Evolutionary conservation across 2,329 filamentous ascomycete species (phyloP).

Genomic region (Cladosporium halotolerans): DNA sequence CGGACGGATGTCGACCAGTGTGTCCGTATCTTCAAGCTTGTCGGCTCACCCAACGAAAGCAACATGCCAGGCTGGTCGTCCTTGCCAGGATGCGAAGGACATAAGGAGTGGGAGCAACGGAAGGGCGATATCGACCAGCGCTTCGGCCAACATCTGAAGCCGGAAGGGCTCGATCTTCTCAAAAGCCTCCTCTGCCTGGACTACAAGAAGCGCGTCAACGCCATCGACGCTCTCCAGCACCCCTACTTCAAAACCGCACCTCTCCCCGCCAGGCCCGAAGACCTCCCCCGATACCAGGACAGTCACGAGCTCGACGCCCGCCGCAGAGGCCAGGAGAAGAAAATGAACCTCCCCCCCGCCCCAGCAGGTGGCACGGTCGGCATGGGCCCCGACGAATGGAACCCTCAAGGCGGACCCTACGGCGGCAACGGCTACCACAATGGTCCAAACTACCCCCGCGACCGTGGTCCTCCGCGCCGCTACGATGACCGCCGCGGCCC

Average conservation of each 20-base stretch:
- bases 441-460: constrained; percentile 27
- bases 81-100: constrained; percentile 72
- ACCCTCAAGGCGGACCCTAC: constrained; percentile 20
- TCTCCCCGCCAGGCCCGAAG: constrained; percentile 71
- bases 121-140: constrained; percentile 62
- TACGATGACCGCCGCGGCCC: constrained; percentile 25
- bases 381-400: constrained; percentile 59
- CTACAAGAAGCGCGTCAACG: constrained; percentile 83
- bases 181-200: constrained; percentile 80
- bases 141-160: constrained; percentile 53
- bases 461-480: constrained; percentile 25
- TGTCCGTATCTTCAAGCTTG: constrained; percentile 87
- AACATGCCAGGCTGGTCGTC: constrained; percentile 87
- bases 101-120: constrained; percentile 56
- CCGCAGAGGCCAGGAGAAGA: constrained; percentile 80
- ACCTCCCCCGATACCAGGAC: constrained; percentile 87
- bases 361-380: constrained; percentile 89
- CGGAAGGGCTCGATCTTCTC: constrained; percentile 70
- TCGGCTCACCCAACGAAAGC: constrained; percentile 81
- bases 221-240: constrained; percentile 86
- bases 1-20: constrained; percentile 85
- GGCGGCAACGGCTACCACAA: constrained; percentile 23
- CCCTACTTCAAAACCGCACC: constrained; percentile 81
- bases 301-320: constrained; percentile 88
- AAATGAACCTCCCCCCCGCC: constrained; percentile 77